Percentiles rank a stretch among this genome's conserved stretches.
Evolutionary conservation across 2,329 filamentous ascomycete species (phyloP).

Genomic region (Zalaria sp.): DNA sequence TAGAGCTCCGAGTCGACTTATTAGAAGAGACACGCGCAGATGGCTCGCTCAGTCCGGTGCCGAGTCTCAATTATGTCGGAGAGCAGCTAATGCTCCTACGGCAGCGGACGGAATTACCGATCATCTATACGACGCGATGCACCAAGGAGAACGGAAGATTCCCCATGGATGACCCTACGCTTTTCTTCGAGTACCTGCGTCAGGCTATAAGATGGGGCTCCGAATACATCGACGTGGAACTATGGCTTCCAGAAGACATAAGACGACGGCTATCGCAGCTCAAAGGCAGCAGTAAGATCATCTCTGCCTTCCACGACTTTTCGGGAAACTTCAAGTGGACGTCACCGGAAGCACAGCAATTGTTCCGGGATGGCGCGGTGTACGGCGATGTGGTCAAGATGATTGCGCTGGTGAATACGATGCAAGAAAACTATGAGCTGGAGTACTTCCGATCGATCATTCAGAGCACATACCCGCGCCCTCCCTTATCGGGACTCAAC

Average conservation of each 20-base stretch:
- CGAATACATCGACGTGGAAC: slow-evolving; percentile 79
- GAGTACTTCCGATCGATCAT: slow-evolving; percentile 77
- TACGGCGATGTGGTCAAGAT: slow-evolving; percentile 84
- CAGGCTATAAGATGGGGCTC: slow-evolving; percentile 79
- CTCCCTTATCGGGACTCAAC: slow-evolving; percentile 70
- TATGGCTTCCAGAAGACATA: slow-evolving; percentile 72
- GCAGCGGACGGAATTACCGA: slow-evolving; percentile 74
- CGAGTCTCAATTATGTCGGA: slow-evolving; percentile 71
- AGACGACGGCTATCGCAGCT: slow-evolving; percentile 51
- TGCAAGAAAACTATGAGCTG: slow-evolving; percentile 79
- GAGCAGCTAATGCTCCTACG: slow-evolving; percentile 75
- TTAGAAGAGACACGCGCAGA: slow-evolving; percentile 56
- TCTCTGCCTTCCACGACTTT: slow-evolving; percentile 87
- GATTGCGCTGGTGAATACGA: slow-evolving; percentile 69
- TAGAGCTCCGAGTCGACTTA: slow-evolving; percentile 73
- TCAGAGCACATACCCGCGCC: slow-evolving; percentile 52
- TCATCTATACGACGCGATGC: slow-evolving; percentile 78
- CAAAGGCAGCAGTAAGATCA: slow-evolving; percentile 68
- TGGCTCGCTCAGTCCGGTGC: slow-evolving; percentile 49
- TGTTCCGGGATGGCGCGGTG: slow-evolving; percentile 57
- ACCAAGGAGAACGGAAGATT: slow-evolving; percentile 72
- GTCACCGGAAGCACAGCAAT: slow-evolving; percentile 52
- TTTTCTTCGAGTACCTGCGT: slow-evolving; percentile 70
- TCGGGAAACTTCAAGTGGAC: slow-evolving; percentile 76
- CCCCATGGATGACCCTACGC: slow-evolving; percentile 61